These are phyloP conservation scores for Tinospora cordifolia DNA, from an alignment of 164 flowering plant species.

Conservation along the genomic window DNA sequence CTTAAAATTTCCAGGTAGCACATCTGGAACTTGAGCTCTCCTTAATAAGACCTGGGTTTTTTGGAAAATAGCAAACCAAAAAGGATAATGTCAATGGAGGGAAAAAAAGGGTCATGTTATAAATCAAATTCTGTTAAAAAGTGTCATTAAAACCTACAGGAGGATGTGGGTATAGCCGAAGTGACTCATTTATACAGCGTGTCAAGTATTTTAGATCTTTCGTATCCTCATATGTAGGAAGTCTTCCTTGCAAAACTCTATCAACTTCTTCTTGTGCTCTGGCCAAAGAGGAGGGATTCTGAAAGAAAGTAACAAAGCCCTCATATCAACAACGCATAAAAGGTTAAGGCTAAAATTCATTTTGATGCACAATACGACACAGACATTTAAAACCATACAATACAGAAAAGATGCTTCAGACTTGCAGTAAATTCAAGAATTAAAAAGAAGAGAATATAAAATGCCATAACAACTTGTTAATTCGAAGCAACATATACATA, in stretches of 20 bases:
- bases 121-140: background rate
- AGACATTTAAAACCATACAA: background rate
- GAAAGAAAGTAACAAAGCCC: slow-evolving; percentile 5
- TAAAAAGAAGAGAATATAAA: background rate
- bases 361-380: background rate
- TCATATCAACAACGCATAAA: background rate
- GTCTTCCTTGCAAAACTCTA: slow-evolving; percentile 65
- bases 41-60: slow-evolving; percentile 66
- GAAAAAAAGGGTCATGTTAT: background rate
- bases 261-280: slow-evolving; percentile 89
- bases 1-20: slow-evolving; percentile 84
- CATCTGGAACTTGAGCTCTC: slow-evolving; percentile 70
- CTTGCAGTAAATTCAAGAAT: background rate
- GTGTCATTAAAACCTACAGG: slow-evolving; percentile 52
- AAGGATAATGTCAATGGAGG: background rate
- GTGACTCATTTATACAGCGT: slow-evolving; percentile 78
- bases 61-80: background rate
- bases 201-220: slow-evolving; percentile 71
- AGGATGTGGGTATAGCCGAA: slow-evolving; percentile 95
- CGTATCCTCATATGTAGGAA: slow-evolving; percentile 65
- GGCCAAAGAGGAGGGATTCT: slow-evolving; percentile 48
- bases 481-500: background rate
- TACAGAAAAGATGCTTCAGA: background rate
- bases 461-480: background rate
- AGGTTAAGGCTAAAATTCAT: background rate